Evolutionary conservation across 129 eudicot genomes (phyloP).

Genomic region (Flaveria brownii): DNA sequence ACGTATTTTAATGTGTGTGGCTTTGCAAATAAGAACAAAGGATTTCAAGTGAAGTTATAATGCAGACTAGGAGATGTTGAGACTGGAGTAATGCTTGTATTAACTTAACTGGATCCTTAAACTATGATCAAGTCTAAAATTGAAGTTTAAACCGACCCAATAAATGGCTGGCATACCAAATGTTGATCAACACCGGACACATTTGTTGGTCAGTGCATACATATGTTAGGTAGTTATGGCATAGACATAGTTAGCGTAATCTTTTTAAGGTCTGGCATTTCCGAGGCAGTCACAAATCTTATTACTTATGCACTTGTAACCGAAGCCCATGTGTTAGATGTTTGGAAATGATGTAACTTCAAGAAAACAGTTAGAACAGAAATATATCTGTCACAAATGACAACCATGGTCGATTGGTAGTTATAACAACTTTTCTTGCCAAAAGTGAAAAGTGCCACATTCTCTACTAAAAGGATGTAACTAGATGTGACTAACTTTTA

Average conservation of each 20-base stretch:
- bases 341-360: not conserved
- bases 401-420: not conserved
- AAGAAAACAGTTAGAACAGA: not conserved
- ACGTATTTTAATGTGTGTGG: not conserved
- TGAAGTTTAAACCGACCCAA: not conserved
- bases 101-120: not conserved
- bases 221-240: not conserved
- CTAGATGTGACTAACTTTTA: not conserved
- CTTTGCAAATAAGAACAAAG: not conserved
- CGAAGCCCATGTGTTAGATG: not conserved
- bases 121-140: not conserved
- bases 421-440: not conserved
- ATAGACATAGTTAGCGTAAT: not conserved
- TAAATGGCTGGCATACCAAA: not conserved
- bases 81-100: not conserved
- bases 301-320: not conserved
- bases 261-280: not conserved
- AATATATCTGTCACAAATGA: not conserved
- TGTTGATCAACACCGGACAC: not conserved
- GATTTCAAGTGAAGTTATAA: not conserved
- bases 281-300: not conserved
- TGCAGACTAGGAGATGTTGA: not conserved
- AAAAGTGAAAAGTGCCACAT: not conserved
- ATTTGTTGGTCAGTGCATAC: not conserved
- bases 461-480: not conserved